These are phyloP conservation scores for Naganishia albida DNA, from an alignment of 1,284 basidiomycete species.

Conservation along the genomic window DNA sequence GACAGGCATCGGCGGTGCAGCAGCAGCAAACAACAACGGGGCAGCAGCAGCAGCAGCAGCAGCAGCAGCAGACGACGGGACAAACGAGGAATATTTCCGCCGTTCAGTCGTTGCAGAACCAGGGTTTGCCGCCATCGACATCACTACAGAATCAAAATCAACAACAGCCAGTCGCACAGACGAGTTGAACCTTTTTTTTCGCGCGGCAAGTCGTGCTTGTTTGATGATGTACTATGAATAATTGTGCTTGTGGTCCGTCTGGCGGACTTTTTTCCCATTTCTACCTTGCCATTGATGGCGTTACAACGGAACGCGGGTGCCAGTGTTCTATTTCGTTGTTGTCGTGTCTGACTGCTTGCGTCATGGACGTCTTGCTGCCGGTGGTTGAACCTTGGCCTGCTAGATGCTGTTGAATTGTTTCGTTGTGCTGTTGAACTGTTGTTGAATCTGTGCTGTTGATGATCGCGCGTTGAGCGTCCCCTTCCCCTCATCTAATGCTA, in stretches of 20 bases:
- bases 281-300: not conserved
- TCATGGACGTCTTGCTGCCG: not conserved
- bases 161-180: slow-evolving; percentile 18
- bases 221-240: slow-evolving; percentile 1
- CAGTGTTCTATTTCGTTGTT: not conserved
- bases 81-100: slow-evolving; percentile 9
- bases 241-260: not conserved
- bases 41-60: not conserved
- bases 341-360: not conserved
- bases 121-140: slow-evolving; percentile 2
- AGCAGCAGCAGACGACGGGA: not conserved
- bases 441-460: not conserved
- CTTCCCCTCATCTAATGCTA: not conserved
- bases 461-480: not conserved
- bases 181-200: slow-evolving; percentile 4
- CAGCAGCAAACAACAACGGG: slow-evolving; percentile 30
- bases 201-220: not conserved
- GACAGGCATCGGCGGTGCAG: slow-evolving; percentile 2
- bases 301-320: slow-evolving; percentile 2
- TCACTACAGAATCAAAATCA: slow-evolving; percentile 29
- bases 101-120: slow-evolving; percentile 25
- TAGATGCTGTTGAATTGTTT: slow-evolving; percentile 11
- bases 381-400: slow-evolving; percentile 2
- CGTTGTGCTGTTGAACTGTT: slow-evolving; percentile 6
- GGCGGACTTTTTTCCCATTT: too few relatives aligned